Conservation (phyloP, 768 basidiomycete genomes). For the Suillus ampliporus region DNA sequence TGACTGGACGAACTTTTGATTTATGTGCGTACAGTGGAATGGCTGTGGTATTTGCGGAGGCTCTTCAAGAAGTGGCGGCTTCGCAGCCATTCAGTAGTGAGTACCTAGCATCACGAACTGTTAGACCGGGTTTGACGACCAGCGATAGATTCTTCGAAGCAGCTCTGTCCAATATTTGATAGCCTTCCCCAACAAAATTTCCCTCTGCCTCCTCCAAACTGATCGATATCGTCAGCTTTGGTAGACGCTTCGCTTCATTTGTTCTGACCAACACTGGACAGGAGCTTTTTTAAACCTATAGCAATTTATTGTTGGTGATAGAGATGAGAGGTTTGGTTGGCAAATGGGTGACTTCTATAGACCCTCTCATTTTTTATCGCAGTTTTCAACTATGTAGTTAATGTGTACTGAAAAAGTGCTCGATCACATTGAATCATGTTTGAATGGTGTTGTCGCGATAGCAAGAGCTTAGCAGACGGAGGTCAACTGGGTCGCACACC, state of each 20-base stretch:
- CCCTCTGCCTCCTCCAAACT: background rate
- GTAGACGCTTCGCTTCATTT: background rate
- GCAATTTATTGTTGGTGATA: background rate
- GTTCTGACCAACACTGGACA: background rate
- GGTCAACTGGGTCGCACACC: background rate
- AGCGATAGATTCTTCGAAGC: conserved; percentile 2
- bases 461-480: background rate
- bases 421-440: too few relatives aligned
- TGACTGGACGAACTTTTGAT: background rate
- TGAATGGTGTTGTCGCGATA: too few relatives aligned
- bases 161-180: conserved; percentile 1
- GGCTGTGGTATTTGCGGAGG: background rate
- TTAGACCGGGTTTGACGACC: background rate
- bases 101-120: background rate
- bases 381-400: too few relatives aligned
- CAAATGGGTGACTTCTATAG: too few relatives aligned
- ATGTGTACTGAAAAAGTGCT: background rate
- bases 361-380: conserved; percentile 13
- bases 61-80: background rate
- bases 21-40: background rate
- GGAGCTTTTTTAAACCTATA: background rate
- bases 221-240: background rate
- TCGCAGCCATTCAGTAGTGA: conserved; percentile 3
- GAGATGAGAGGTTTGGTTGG: background rate
- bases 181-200: conserved; percentile 6